Percentiles rank a stretch among this genome's conserved stretches.
Evolutionary conservation across 1,284 basidiomycete species (phyloP).

Genomic region (Leccinum olivaceoglutinosum): DNA sequence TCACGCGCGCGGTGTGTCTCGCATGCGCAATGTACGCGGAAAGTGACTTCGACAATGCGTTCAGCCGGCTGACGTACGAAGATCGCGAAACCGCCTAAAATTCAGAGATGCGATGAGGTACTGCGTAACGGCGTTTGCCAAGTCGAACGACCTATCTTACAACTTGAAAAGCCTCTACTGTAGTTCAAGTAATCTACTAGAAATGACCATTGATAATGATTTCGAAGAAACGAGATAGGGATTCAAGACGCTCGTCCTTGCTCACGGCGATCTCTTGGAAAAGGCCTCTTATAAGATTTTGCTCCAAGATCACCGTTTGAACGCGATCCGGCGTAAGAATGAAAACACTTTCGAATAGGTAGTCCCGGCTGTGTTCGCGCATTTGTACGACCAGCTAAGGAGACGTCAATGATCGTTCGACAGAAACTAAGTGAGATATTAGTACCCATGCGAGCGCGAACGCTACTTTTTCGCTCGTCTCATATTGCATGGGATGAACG

Average conservation of each 20-base stretch:
- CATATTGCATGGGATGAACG: not conserved
- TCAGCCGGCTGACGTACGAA: conserved; percentile 83
- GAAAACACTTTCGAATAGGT: not conserved
- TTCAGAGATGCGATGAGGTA: conserved; percentile 57
- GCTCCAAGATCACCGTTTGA: no score
- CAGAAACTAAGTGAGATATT: not conserved
- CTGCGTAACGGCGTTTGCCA: no score
- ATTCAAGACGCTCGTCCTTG: no score
- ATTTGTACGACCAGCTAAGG: not conserved
- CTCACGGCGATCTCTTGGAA: no score
- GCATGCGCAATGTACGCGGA: conserved; percentile 89
- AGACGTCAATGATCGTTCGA: not conserved
- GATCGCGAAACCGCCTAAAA: conserved; percentile 78
- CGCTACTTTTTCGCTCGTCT: not conserved
- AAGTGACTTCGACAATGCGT: conserved; percentile 91
- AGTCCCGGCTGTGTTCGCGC: not conserved
- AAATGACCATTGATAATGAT: no score
- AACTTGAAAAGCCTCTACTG: no score
- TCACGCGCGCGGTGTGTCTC: conserved; percentile 75
- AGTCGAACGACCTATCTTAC: no score
- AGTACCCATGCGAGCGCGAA: not conserved
- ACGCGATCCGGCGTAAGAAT: not conserved
- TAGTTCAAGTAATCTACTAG: no score
- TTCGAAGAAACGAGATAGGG: no score
- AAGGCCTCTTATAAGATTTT: no score